Conservation (phyloP, 352 stramenopile species). For the Peronospora belbahrii region DNA sequence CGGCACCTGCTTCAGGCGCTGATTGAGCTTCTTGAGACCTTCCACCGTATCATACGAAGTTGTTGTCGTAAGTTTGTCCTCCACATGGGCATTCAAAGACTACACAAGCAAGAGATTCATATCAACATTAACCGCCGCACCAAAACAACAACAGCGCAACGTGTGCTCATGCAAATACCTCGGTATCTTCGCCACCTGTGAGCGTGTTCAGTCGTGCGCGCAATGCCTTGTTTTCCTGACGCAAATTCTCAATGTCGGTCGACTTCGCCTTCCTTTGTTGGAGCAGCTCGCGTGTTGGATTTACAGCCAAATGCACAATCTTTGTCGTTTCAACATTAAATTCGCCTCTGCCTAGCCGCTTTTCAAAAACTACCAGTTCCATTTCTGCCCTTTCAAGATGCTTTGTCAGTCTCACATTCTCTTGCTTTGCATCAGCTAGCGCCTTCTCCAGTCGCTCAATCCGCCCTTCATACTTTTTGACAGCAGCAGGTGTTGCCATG, state of each 20-base stretch:
- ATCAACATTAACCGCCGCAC: not conserved
- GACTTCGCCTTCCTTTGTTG: constrained; percentile 33
- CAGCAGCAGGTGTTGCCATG: constrained; percentile 31
- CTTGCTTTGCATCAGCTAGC: constrained; percentile 30
- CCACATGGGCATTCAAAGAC: constrained; percentile 8
- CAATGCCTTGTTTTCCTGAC: constrained; percentile 46
- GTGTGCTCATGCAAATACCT: constrained; percentile 15
- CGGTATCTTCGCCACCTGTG: constrained; percentile 19
- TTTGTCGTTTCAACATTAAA: constrained; percentile 81
- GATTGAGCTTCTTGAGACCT: constrained; percentile 79
- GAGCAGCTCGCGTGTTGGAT: constrained; percentile 66
- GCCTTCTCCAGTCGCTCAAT: constrained; percentile 44
- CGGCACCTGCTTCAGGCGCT: constrained; percentile 79
- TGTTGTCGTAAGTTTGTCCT: constrained; percentile 52
- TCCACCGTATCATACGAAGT: constrained; percentile 83
- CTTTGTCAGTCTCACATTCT: constrained; percentile 42
- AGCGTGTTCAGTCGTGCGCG: constrained; percentile 38
- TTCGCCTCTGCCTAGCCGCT: constrained; percentile 60
- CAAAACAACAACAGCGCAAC: not conserved
- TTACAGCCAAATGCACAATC: constrained; percentile 81
- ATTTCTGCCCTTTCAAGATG: constrained; percentile 62
- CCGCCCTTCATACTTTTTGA: constrained; percentile 41
- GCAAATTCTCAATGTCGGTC: constrained; percentile 35
- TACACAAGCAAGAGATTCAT: constrained; percentile 1
- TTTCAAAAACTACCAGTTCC: constrained; percentile 59